phyloP scores from a whole-genome alignment of 2,329 filamentous ascomycete genomes.

The Cercospora sp. region DNA sequence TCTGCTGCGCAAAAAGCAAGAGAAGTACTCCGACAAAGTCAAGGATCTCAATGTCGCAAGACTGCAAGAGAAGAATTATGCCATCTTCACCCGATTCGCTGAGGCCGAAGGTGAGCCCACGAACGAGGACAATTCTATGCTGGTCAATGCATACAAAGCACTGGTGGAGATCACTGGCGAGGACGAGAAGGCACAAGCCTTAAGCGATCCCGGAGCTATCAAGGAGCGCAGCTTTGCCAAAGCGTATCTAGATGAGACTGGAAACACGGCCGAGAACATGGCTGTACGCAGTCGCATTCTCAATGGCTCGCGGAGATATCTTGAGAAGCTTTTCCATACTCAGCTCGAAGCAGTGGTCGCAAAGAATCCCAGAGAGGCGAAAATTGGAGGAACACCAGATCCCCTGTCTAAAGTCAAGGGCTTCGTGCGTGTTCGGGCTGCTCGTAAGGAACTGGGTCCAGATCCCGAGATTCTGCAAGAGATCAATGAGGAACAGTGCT shows the following conservation, averaged over 20 bases:
- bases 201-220: slow-evolving; percentile 63
- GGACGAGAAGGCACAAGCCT: slow-evolving; percentile 59
- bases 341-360: slow-evolving; percentile 75
- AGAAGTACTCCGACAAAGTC: slow-evolving; percentile 75
- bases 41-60: slow-evolving; percentile 75
- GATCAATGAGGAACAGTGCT: slow-evolving; percentile 76
- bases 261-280: slow-evolving; percentile 63
- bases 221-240: slow-evolving; percentile 73
- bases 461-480: slow-evolving; percentile 72
- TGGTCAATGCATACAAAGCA: slow-evolving; percentile 80
- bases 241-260: slow-evolving; percentile 74
- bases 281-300: slow-evolving; percentile 77
- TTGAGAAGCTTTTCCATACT: slow-evolving; percentile 78
- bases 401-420: slow-evolving; percentile 88
- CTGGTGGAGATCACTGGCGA: slow-evolving; percentile 78
- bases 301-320: slow-evolving; percentile 72
- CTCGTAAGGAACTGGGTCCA: slow-evolving; percentile 78
- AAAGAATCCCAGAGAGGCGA: slow-evolving; percentile 84
- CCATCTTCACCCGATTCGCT: slow-evolving; percentile 73
- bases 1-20: slow-evolving; percentile 79
- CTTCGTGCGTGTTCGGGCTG: slow-evolving; percentile 78
- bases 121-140: slow-evolving; percentile 61
- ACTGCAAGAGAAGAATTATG: slow-evolving; percentile 65
- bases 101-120: slow-evolving; percentile 69
- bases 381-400: slow-evolving; percentile 84